Percentiles rank a stretch among this genome's conserved stretches.
These are phyloP conservation scores for Tetrahymena thermophila DNA, from an alignment of 73 alveolate genomes.

Conservation along the genomic window DNA sequence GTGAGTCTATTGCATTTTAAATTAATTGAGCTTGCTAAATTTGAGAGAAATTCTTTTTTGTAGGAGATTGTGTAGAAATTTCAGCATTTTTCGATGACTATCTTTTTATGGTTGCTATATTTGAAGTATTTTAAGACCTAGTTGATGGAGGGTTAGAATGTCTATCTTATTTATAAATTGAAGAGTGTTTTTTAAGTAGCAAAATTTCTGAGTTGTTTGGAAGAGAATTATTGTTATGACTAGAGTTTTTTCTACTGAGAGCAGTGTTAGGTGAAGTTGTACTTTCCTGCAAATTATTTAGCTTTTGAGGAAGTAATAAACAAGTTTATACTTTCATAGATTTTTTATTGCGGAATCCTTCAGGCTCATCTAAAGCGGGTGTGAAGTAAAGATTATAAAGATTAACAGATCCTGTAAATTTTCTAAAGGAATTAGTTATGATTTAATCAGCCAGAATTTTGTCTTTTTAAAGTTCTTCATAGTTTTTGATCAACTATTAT, in stretches of 20 bases:
- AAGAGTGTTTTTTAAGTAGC: too few species aligned
- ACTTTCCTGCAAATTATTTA: neutral
- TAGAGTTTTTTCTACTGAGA: neutral
- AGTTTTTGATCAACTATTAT: neutral
- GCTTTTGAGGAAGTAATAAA: neutral
- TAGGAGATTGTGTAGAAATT: neutral
- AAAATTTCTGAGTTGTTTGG: too few species aligned
- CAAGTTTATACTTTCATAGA: neutral
- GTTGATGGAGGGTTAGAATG: neutral
- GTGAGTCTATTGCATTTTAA: neutral
- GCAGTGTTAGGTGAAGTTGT: neutral
- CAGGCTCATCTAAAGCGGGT: neutral
- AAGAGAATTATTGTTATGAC: too few species aligned
- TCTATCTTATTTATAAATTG: neutral
- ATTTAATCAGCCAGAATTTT: neutral
- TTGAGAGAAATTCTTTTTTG: neutral
- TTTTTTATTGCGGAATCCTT: neutral
- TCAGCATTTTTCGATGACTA: neutral
- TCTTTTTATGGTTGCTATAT: too few species aligned
- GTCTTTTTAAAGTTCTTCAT: neutral
- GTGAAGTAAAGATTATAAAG: neutral
- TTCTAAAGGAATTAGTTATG: neutral
- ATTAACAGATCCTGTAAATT: neutral
- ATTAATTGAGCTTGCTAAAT: neutral
- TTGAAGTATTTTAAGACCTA: neutral